Percentiles rank a stretch among this genome's conserved stretches.
phyloP scores from a whole-genome alignment of 2,329 filamentous ascomycete genomes.

The Penicillium sp. region DNA sequence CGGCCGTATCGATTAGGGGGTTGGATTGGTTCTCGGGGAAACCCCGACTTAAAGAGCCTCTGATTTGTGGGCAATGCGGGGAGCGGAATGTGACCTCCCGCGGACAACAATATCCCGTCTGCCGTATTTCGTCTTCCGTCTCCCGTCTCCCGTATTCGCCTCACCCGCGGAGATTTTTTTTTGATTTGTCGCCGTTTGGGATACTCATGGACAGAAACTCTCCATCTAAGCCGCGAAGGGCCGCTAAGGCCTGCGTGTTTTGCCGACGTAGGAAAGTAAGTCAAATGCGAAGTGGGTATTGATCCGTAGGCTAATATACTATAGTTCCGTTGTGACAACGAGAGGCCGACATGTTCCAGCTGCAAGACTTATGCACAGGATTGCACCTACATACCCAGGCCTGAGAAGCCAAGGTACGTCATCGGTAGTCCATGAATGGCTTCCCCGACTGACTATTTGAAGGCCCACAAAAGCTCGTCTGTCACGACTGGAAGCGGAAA shows the following conservation, averaged over 20 bases:
- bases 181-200: not conserved
- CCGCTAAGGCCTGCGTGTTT: slow-evolving; percentile 17
- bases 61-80: not conserved
- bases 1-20: not conserved
- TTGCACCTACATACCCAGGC: slow-evolving; percentile 5
- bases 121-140: not conserved
- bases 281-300: not conserved
- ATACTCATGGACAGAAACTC: slow-evolving; percentile 7
- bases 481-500: slow-evolving; percentile 16
- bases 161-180: not conserved
- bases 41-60: not conserved
- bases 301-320: not conserved
- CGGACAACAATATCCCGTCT: not conserved
- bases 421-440: not conserved
- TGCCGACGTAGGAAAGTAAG: slow-evolving; percentile 19
- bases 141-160: not conserved
- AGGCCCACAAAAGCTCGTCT: slow-evolving; percentile 19
- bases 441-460: not conserved
- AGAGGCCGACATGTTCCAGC: slow-evolving; percentile 14
- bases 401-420: slow-evolving; percentile 9
- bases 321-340: slow-evolving; percentile 18
- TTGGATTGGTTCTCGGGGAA: not conserved
- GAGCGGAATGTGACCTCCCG: slow-evolving; percentile 13
- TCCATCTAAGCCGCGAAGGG: slow-evolving; percentile 11
- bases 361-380: slow-evolving; percentile 14